Evolutionary conservation across 208 protist genomes (phyloP).

Genomic region (Leishmania tropica): DNA sequence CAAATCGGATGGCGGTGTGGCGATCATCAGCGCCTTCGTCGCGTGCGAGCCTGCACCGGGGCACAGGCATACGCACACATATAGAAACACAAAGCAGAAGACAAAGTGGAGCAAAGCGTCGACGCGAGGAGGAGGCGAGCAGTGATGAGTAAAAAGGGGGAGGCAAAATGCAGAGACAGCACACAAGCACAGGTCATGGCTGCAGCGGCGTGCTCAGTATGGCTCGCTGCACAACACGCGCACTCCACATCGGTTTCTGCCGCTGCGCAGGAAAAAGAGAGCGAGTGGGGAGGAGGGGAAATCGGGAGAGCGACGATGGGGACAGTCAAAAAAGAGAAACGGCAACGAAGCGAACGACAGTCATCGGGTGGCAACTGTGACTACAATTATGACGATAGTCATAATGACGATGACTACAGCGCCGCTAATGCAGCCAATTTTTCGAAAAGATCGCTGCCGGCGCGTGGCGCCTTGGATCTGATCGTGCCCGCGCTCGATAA

Average conservation of each 20-base stretch:
- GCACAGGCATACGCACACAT: background rate
- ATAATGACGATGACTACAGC: slow-evolving; percentile 59
- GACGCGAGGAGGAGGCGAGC: background rate
- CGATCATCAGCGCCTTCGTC: background rate
- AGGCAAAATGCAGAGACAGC: background rate
- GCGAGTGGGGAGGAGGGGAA: background rate
- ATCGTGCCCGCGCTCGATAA: slow-evolving; percentile 58
- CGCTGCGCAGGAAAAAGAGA: background rate
- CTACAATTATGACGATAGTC: slow-evolving; percentile 57
- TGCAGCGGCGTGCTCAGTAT: background rate
- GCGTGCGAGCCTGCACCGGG: background rate
- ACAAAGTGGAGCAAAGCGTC: background rate
- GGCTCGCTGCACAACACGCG: background rate
- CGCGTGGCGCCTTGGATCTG: slow-evolving; percentile 62
- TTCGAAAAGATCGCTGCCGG: slow-evolving; percentile 60
- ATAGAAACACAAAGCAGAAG: background rate
- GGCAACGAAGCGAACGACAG: background rate
- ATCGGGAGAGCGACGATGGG: background rate
- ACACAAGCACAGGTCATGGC: background rate
- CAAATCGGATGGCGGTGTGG: background rate
- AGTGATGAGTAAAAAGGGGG: background rate
- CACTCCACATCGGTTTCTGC: background rate
- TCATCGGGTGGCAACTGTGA: slow-evolving; percentile 36
- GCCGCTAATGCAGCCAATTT: slow-evolving; percentile 60
- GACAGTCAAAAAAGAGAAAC: background rate